Evolutionary conservation across 345 rosid genomes (phyloP), one percentile per base, ranked within the genome.

Genomic region (Ceriops zippeliana): DNA sequence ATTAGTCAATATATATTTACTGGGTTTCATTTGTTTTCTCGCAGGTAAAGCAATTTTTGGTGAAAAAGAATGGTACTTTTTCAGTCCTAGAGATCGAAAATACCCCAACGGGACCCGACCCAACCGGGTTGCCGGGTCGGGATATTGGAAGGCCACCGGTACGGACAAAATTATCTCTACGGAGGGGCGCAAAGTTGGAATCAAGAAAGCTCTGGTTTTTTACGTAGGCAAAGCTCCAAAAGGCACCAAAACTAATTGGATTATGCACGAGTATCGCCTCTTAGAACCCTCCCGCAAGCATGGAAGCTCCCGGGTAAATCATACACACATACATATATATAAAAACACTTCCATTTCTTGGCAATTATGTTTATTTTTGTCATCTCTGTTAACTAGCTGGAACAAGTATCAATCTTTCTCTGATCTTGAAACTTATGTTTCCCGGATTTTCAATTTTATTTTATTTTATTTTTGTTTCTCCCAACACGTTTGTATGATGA

Each of bases 81-180:
- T 93, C 52, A 93, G 89, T 72, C 98, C 98, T 0, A 81, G 97
- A 64, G 98, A 93, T 67, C 61, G 98, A 63, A 93, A 93, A 65
- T 93, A 93, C 64, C 98, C 99, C 1, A 95, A 95, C 79, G 97
- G 99, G 21, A 86, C 97, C 0, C 79, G 99, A 70, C 99, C 99
- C 2, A 95, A 95, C 21, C 75, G 97, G 58, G 99, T 89, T 5
- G 96, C 99, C 6, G 96, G 93, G n/a, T 65, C 97, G 0, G 98
- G 98, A 20, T 93, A 93, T 68, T 93, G 98, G 98, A 93, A 93
- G 76, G 98, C 98, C 0, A 93, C 98, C 1, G 99, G 99, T 38
- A 93, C 97, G 6, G 99, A 93, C 79, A 93, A 89, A 53, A 9
- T 88, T 4, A 91, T 93, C 64, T 78, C 84, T 1, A 74, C 85